Percentiles rank a stretch among this genome's conserved stretches.
These are phyloP conservation scores for Hemisphaericaspora nanyangensis DNA, from an alignment of 805 yeast species.

Conservation along the genomic window DNA sequence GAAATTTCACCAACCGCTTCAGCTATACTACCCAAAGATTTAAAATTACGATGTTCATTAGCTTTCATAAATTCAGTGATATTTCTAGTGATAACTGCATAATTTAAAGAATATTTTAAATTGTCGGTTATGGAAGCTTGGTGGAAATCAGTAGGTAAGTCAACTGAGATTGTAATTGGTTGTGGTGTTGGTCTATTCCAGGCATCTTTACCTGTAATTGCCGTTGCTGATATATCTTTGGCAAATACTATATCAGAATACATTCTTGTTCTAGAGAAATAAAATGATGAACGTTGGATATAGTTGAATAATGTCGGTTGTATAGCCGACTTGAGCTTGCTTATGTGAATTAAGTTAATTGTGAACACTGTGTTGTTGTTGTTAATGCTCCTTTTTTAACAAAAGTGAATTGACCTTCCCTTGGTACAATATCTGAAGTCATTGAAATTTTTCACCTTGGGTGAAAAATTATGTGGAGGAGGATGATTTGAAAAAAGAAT, in stretches of 20 bases:
- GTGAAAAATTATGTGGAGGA: too few relatives aligned
- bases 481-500: too few relatives aligned
- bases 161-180: constrained; percentile 57
- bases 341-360: not conserved
- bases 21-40: constrained; percentile 45
- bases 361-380: too few relatives aligned
- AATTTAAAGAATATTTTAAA: constrained; percentile 76
- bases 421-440: too few relatives aligned
- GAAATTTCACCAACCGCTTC: constrained; percentile 44
- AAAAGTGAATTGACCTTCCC: too few relatives aligned
- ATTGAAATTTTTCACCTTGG: too few relatives aligned
- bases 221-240: constrained; percentile 54
- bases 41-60: constrained; percentile 37
- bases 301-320: not conserved
- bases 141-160: constrained; percentile 61
- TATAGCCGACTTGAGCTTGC: constrained; percentile 1
- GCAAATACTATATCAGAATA: constrained; percentile 42
- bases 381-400: too few relatives aligned
- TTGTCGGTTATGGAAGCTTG: constrained; percentile 81
- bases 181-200: constrained; percentile 70
- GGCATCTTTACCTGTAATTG: constrained; percentile 68
- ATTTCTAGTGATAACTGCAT: constrained; percentile 75
- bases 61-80: constrained; percentile 50
- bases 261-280: constrained; percentile 12
- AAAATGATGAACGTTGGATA: too few relatives aligned